Base-by-base conservation (phyloP, 176 grass and related monocot species). In the Aegilops sharonensis region DNA sequence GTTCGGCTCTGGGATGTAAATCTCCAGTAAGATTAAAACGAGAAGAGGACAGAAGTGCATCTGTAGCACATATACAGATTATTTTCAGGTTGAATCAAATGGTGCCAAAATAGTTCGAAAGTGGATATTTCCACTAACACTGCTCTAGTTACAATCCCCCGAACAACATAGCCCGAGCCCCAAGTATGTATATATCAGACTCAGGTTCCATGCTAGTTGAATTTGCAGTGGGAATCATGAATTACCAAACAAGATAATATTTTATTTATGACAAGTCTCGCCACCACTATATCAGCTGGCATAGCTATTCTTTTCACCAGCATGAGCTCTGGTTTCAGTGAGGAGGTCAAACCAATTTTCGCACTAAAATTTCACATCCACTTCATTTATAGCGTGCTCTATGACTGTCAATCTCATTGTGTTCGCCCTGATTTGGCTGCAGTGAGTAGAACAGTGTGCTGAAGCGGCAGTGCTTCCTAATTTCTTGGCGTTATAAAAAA, bases 31-130 rank as follows among this genome's bases (percentile, higher is more conserved):
- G 78, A 67, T 40, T 10, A 42, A 66, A 81, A 32, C 9, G 24
- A 81, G 20, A 66, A 81, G 39, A 48, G 39, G 39, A 66, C 12
- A 32, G 39, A 42, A 66, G 23, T 80, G 15, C 39, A 64, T 31
- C 20, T 81, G 25, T 48, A 67, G 40, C 9, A 66, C 24, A 66
- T 47, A 77, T 77, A 18, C 32, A 77, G 73, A 4, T 56, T 77
- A 29, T 77, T 77, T 81, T 48, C 62, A 67, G 25, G 62, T 81
- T 66, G 25, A 32, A 81, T n/a, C 61, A 50, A 68, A 50, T 81
- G 40, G 62, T 48, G 3, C 25, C 64, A 50, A 68, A 45, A 81
- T 81, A 67, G 29, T 67, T 11, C 15, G 29, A 20, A 68, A 81
- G 17, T 18, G 1, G 45, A 45, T 29, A 48, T 7, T 64, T 75